phyloP scores from a whole-genome alignment of 805 yeast species.

The Barnettozyma salicaria region DNA sequence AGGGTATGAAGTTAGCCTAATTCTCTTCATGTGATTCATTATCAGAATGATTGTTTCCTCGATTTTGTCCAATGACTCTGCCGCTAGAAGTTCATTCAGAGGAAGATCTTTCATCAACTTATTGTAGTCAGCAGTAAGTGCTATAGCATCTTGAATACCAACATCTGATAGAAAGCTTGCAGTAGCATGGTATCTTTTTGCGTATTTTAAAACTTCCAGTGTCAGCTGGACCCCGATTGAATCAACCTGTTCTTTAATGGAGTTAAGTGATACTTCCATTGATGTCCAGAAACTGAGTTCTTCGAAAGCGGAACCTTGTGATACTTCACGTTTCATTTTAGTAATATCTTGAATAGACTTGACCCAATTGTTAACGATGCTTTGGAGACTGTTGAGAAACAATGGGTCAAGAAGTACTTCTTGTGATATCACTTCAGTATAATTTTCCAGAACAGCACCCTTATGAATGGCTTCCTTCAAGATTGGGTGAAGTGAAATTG shows the following conservation, averaged over 20 bases:
- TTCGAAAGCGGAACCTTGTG: conserved; percentile 50
- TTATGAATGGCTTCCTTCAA: conserved; percentile 36
- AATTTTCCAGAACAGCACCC: conserved; percentile 27
- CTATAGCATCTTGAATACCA: conserved; percentile 51
- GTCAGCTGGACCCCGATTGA: conserved; percentile 50
- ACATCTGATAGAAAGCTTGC: conserved; percentile 68
- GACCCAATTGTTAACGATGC: conserved; percentile 69
- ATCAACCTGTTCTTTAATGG: conserved; percentile 53
- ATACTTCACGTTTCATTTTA: conserved; percentile 43
- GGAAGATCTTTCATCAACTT: conserved; percentile 68
- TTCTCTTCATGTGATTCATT: conserved; percentile 58
- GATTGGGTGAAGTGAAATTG: conserved; percentile 44
- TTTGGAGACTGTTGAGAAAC: conserved; percentile 64
- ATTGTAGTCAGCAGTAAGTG: conserved; percentile 48
- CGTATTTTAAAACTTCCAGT: conserved; percentile 53
- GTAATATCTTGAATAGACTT: conserved; percentile 54
- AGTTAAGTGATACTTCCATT: conserved; percentile 52
- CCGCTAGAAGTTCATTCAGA: conserved; percentile 47
- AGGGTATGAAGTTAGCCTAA: conserved; percentile 58
- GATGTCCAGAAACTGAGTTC: conserved; percentile 79
- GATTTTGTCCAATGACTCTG: conserved; percentile 39
- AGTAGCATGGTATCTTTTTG: conserved; percentile 77
- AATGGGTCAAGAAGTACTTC: conserved; percentile 41
- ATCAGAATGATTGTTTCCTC: conserved; percentile 40
- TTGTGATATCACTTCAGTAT: conserved; percentile 29